Evolutionary conservation across 768 basidiomycete genomes (phyloP).

Genomic region (Termitomyces sp.): DNA sequence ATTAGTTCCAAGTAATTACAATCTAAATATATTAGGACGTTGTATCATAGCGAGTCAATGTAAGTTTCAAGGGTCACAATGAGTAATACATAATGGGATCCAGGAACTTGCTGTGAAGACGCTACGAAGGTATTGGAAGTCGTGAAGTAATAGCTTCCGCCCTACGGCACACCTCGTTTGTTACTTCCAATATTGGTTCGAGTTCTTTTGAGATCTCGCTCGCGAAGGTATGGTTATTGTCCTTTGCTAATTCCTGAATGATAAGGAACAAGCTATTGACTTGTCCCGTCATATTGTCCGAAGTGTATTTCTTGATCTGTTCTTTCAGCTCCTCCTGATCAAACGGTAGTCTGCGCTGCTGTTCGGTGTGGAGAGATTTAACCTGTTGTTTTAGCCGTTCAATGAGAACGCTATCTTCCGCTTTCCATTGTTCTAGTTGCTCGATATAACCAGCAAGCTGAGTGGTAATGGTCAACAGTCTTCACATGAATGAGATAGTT

Average conservation of each 20-base stretch:
- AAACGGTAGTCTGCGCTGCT: slow-evolving; percentile 8
- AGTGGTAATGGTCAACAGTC: neutral
- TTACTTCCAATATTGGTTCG: slow-evolving; percentile 24
- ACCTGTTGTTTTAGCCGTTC: slow-evolving; percentile 19
- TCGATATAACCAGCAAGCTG: slow-evolving; percentile 7
- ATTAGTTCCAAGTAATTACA: neutral
- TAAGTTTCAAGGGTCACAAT: neutral
- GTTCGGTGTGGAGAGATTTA: slow-evolving; percentile 15
- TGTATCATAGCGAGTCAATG: neutral
- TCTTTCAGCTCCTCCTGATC: slow-evolving; percentile 16
- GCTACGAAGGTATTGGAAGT: neutral
- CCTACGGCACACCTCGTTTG: slow-evolving; percentile 22
- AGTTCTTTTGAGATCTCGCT: slow-evolving; percentile 22
- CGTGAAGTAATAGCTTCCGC: slow-evolving; percentile 16
- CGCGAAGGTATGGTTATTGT: slow-evolving; percentile 18
- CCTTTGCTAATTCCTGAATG: slow-evolving; percentile 17
- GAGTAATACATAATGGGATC: neutral
- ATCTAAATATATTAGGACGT: neutral
- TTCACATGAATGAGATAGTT: neutral
- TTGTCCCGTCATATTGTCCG: slow-evolving; percentile 18
- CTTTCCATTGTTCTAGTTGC: slow-evolving; percentile 13
- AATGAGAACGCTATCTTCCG: slow-evolving; percentile 16
- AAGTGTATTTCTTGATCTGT: slow-evolving; percentile 5
- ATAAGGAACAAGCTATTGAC: slow-evolving; percentile 18
- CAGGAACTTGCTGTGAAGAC: too few relatives aligned